phyloP scores from a whole-genome alignment of 352 stramenopile genomes.

The Phytopythium helicoides region DNA sequence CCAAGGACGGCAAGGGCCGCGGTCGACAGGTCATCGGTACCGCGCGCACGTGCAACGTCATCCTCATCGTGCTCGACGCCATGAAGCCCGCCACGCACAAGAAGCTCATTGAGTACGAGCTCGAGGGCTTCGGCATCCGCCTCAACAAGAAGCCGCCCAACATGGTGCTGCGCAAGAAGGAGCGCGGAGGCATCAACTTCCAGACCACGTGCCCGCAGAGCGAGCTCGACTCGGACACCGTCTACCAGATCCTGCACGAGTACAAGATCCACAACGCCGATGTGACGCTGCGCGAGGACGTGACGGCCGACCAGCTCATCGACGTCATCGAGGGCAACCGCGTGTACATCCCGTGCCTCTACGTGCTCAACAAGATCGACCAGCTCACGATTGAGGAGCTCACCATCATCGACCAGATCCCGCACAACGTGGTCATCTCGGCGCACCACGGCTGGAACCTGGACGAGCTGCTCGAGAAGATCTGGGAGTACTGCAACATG shows the following conservation, averaged over 20 bases:
- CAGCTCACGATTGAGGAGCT: slow-evolving; percentile 98
- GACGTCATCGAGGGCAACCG: slow-evolving; percentile 99
- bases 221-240: slow-evolving; percentile 94
- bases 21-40: slow-evolving; percentile 97
- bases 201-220: slow-evolving; percentile 91
- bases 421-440: slow-evolving; percentile 98
- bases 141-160: slow-evolving; percentile 98
- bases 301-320: slow-evolving; percentile 98
- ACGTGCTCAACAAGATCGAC: slow-evolving; percentile 99
- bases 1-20: slow-evolving; percentile 96
- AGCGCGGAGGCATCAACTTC: slow-evolving; percentile 97
- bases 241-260: slow-evolving; percentile 95
- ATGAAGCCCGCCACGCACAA: slow-evolving; percentile 98
- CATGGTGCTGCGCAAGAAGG: slow-evolving; percentile 96
- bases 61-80: slow-evolving; percentile 97
- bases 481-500: slow-evolving; percentile 99
- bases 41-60: slow-evolving; percentile 97
- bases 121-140: slow-evolving; percentile 98
- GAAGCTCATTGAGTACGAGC: slow-evolving; percentile 98
- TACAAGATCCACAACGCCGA: slow-evolving; percentile 99
- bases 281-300: slow-evolving; percentile 94
- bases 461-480: slow-evolving; percentile 94
- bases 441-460: slow-evolving; percentile 98
- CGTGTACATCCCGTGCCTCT: slow-evolving; percentile 98
- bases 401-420: slow-evolving; percentile 98